phyloP scores from a whole-genome alignment of 2,329 filamentous ascomycete genomes.

The Incumbomyces lentus region DNA sequence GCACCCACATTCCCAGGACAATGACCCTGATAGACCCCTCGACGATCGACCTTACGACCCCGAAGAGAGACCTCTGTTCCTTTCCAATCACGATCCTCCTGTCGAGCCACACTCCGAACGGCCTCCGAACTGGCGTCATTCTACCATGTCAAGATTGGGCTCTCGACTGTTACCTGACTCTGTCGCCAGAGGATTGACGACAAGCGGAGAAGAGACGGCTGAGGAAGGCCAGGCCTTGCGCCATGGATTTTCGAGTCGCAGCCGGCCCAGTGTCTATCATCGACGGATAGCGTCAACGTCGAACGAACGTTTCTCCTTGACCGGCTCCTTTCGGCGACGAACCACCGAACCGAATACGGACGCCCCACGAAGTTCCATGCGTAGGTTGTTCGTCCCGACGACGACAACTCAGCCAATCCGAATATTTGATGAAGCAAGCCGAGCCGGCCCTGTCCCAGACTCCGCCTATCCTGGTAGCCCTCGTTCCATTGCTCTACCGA shows the following conservation, averaged over 20 bases:
- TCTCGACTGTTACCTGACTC: constrained; percentile 39
- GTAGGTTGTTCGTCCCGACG: constrained; percentile 1
- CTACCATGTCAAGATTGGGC: constrained; percentile 38
- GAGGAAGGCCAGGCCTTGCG: constrained; percentile 37
- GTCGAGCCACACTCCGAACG: constrained; percentile 23
- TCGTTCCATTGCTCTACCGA: constrained; percentile 16
- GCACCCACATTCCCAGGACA: neutral
- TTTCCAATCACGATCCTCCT: constrained; percentile 12
- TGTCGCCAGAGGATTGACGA: constrained; percentile 34
- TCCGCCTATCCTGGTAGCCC: constrained; percentile 9
- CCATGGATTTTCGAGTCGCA: constrained; percentile 31
- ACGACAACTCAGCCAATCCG: constrained; percentile 1
- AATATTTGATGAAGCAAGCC: neutral
- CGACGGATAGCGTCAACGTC: constrained; percentile 8
- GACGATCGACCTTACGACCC: constrained; percentile 24
- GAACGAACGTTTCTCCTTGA: constrained; percentile 13
- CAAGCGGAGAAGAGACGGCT: constrained; percentile 36
- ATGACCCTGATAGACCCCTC: neutral
- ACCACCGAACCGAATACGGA: neutral
- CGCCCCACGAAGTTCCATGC: neutral
- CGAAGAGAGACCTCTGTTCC: constrained; percentile 28
- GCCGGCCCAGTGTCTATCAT: constrained; percentile 13
- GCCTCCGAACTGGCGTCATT: constrained; percentile 27
- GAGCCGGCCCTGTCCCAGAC: neutral
- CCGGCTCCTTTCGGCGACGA: constrained; percentile 13